Base-by-base conservation (phyloP, 345 rosid genomes). In the Pugionium dolabratum region DNA sequence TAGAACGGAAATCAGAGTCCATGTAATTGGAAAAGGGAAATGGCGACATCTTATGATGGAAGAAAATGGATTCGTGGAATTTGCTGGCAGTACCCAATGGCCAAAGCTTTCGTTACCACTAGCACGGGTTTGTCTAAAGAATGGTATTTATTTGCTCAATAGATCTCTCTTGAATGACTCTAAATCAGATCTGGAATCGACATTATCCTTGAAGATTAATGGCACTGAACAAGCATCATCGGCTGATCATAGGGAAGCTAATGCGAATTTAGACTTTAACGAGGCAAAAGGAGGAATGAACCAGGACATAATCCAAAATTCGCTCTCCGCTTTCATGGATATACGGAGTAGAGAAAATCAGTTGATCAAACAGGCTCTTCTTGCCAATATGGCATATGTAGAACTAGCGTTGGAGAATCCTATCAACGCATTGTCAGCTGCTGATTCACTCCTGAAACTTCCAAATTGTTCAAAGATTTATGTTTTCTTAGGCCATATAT, bases 321-420 rank as follows among this genome's bases (percentile, higher is more conserved):
- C 96, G 6, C 76, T 95, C 52, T 78, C 85, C 9, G 64, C 66
- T 65, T 83, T 79, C 69, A 84, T 78, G 68, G 91, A 81, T 71
- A 66, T 70, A 10, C 43, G 46, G 45, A 52, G 75, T 56, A 78
- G 79, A 72, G 90, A 89, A 72, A 85, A 71, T 62, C 86, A 80
- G 59, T 71, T 84, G 78, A 71, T 85, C 53, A 83, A 72, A 82
- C 93, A 89, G 76, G 90, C 90, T 59, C 81, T 91, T 74, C 85
- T 86, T 41, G 91, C 96, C 45, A 81, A 85, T 66, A 67, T 80
- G 77, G 96, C 99, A 18, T 95, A 74, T 49, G 86, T 89, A 11
- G 96, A 95, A 59, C 66, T 95, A 80, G 96, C 87, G 76, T 73
- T 91, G 71, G 97, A 83, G 78, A 87, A 89, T 78, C 96, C 97